Evolutionary conservation across 2,329 filamentous ascomycete species (phyloP).

Genomic region (Tolypocladium inflatum): DNA sequence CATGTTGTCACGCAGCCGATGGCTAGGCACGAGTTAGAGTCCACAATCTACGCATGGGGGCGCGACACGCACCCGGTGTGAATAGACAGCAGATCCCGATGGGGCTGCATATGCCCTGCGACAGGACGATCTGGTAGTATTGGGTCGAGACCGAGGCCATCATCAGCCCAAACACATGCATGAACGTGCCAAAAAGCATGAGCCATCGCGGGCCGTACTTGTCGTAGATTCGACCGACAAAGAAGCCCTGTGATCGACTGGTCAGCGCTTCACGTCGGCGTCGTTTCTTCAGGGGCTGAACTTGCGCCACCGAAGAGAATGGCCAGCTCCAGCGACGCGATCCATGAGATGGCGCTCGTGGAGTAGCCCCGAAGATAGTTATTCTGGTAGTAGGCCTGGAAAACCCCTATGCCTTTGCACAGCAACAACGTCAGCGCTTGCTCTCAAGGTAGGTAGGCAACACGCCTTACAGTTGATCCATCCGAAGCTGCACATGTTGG

Average conservation of each 20-base stretch:
- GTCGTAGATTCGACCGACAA: slow-evolving; percentile 38
- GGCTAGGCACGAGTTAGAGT: slow-evolving; percentile 6
- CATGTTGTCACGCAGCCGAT: slow-evolving; percentile 21
- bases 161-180: slow-evolving; percentile 54
- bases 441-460: too few relatives aligned
- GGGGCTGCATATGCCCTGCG: slow-evolving; percentile 27
- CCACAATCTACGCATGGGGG: background rate
- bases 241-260: slow-evolving; percentile 6
- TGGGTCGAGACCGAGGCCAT: slow-evolving; percentile 43
- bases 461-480: slow-evolving; percentile 11
- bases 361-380: slow-evolving; percentile 37
- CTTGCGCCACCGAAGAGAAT: slow-evolving; percentile 40
- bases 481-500: slow-evolving; percentile 24
- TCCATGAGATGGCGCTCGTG: slow-evolving; percentile 51
- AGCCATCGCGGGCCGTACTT: slow-evolving; percentile 50
- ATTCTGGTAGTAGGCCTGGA: slow-evolving; percentile 49
- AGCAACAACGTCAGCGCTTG: too few relatives aligned
- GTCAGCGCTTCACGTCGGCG: background rate
- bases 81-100: slow-evolving; percentile 25
- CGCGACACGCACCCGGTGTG: slow-evolving; percentile 13
- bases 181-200: slow-evolving; percentile 38
- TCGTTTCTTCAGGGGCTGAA: background rate
- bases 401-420: slow-evolving; percentile 30
- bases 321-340: slow-evolving; percentile 39
- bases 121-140: slow-evolving; percentile 31